Base-by-base conservation (phyloP, 2,329 filamentous ascomycete genomes). In the Phyllosticta citriasiana region DNA sequence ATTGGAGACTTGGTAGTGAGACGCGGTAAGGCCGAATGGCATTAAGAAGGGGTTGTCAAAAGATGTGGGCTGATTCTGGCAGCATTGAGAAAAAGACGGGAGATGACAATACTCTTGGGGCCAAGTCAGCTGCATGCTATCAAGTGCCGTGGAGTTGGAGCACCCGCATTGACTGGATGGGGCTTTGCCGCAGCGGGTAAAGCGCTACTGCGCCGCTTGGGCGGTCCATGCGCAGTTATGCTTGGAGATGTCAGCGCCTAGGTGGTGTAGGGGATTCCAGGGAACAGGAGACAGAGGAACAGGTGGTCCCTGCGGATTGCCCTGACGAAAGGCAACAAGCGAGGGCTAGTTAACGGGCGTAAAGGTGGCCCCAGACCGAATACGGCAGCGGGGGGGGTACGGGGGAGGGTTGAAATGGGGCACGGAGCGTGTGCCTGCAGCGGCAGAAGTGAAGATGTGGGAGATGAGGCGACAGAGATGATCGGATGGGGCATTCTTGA, bases 41-140 rank as follows among this genome's bases (percentile, higher is more conserved):
- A 22, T 22, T 22, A 2, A 22, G 19, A 22, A 22, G 19, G 1
- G 19, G 19, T 22, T 40, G 9, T 16, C 40, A 47, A 47, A 47
- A 47, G 1, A 47, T 19, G 40, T 47, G 40, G 40, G n/a, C 40
- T 47, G 40, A 47, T n/a, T 40, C 33, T 40, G 33, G 33, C 33
- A 40, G 33, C 33, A 40, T 40, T 47, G 40, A 47, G 27, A 27
- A 30, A 16, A 7, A 4, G 2, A 47, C 16, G 75, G 87, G 88
- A 70, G 93, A 99, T 74, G 92, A 97, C 1, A 22, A 22, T 22
- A 22, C 74, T 93, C 91, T 5, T 87, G 88, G 67, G 97, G 93
- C 76, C 90, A 92, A 66, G 90, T 95, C 68, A 87, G 14, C 40
- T 47, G 40, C 96, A 66, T 88, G 89, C 59, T 95, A 96, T 72